These are phyloP conservation scores for Macroventuria anomochaeta DNA, from an alignment of 2,329 filamentous ascomycete species.

Conservation along the genomic window DNA sequence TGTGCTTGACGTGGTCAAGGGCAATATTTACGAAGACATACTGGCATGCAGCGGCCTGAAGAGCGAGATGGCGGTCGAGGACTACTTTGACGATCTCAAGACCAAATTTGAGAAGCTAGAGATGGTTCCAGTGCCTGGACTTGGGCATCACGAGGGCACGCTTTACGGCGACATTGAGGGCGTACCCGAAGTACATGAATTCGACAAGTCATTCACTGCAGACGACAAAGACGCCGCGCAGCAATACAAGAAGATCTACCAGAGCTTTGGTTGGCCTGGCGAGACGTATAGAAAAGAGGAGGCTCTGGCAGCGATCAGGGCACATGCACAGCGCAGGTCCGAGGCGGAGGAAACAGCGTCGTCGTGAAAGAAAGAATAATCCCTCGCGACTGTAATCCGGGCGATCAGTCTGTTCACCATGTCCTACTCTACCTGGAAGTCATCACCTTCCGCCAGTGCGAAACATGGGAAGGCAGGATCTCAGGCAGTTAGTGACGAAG, in stretches of 20 bases:
- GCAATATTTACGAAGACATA: conserved; percentile 14
- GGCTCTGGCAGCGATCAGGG: not conserved
- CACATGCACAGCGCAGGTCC: not conserved
- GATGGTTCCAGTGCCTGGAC: not conserved
- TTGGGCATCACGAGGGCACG: not conserved
- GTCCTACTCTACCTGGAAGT: too few relatives aligned
- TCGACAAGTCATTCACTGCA: not conserved
- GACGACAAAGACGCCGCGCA: not conserved
- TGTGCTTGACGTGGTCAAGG: conserved; percentile 15
- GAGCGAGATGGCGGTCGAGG: not conserved
- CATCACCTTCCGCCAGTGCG: too few relatives aligned
- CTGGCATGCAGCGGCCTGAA: not conserved
- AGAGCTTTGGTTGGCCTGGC: not conserved
- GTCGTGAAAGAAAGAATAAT: too few relatives aligned
- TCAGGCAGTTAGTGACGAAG: not conserved
- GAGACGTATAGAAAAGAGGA: conserved; percentile 2
- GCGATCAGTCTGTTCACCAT: too few relatives aligned
- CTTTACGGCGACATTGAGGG: not conserved
- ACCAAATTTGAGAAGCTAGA: conserved; percentile 2
- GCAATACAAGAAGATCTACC: conserved; percentile 4
- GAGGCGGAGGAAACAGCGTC: not conserved
- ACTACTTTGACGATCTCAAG: conserved; percentile 4
- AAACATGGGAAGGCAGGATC: too few relatives aligned
- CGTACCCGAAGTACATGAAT: not conserved
- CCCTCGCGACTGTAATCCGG: too few relatives aligned